These are phyloP conservation scores for Rosa persica DNA, from an alignment of 306 rosid species.

Conservation along the genomic window DNA sequence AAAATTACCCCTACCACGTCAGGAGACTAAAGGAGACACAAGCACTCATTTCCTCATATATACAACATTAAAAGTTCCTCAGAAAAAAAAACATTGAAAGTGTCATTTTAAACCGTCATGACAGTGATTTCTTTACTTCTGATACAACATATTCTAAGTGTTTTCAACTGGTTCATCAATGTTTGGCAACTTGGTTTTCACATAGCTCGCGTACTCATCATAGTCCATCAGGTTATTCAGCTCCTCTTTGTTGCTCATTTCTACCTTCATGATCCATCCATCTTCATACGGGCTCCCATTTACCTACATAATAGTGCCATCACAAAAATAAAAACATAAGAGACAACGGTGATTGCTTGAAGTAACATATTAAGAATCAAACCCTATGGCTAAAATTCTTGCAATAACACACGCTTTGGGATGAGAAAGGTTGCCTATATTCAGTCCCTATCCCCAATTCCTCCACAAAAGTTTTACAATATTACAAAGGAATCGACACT, in stretches of 20 bases:
- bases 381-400: too few relatives aligned
- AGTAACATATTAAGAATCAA: background rate
- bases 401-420: too few relatives aligned
- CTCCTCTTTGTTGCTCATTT: constrained; percentile 12
- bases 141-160: background rate
- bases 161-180: background rate
- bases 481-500: too few relatives aligned
- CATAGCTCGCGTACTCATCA: constrained; percentile 7
- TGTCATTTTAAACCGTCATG: background rate
- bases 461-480: too few relatives aligned
- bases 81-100: background rate
- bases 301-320: background rate
- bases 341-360: background rate
- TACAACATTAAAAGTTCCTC: background rate
- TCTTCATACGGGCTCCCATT: constrained; percentile 14
- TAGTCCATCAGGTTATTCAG: constrained; percentile 17
- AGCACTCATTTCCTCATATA: background rate
- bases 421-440: too few relatives aligned
- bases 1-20: background rate
- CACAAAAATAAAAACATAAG: background rate
- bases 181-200: constrained; percentile 8
- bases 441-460: too few relatives aligned
- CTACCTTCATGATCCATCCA: constrained; percentile 21
- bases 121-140: background rate
- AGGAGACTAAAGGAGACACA: background rate